Evolutionary conservation across 2,329 filamentous ascomycete genomes (phyloP).

Genomic region (Ampelomyces quisqualis): DNA sequence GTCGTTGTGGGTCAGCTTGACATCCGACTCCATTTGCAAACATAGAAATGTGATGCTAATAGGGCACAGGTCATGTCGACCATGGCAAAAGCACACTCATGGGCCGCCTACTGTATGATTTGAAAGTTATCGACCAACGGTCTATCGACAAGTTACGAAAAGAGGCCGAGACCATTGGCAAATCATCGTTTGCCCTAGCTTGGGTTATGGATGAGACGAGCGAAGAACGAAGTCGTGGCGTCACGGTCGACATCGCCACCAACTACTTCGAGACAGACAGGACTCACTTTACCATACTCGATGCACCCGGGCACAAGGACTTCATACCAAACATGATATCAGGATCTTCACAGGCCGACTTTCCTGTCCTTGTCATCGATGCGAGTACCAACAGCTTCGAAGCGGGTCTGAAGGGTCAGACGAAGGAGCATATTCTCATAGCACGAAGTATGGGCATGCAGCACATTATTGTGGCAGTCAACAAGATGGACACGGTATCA

Average conservation of each 20-base stretch:
- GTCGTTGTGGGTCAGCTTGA: conserved; percentile 78
- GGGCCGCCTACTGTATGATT: conserved; percentile 87
- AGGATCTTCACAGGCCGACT: conserved; percentile 91
- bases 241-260: conserved; percentile 95
- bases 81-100: conserved; percentile 97
- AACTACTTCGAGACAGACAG: conserved; percentile 90
- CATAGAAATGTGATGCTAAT: conserved; percentile 2
- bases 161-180: conserved; percentile 88
- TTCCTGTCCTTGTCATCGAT: conserved; percentile 92
- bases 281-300: conserved; percentile 88
- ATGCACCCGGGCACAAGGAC: conserved; percentile 90
- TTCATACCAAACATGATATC: conserved; percentile 99
- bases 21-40: background rate
- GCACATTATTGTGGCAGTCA: conserved; percentile 83
- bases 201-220: conserved; percentile 94
- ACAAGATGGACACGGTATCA: conserved; percentile 85
- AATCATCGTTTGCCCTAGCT: conserved; percentile 91
- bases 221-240: conserved; percentile 84
- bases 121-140: conserved; percentile 82
- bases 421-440: conserved; percentile 86
- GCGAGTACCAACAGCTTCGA: conserved; percentile 89
- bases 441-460: conserved; percentile 89
- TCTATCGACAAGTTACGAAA: conserved; percentile 85
- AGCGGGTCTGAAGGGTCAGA: conserved; percentile 89
- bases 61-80: conserved; percentile 77